Base-by-base conservation (phyloP, 2,329 filamentous ascomycete species). In the Phialocephala subalpina region DNA sequence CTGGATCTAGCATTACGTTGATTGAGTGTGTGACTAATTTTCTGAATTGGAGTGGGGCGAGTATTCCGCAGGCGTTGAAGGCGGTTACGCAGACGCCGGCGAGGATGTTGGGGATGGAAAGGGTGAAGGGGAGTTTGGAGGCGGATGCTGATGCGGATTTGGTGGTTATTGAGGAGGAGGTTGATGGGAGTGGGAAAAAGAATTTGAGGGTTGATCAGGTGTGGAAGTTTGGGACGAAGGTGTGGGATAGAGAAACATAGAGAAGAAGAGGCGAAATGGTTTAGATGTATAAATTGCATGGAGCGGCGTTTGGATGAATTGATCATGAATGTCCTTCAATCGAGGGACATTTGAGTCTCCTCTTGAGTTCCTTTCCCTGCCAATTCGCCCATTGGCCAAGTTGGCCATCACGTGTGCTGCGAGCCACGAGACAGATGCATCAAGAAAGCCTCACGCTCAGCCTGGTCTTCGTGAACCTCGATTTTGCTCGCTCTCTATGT, bases 11-110 rank as follows among this genome's bases (percentile, higher is more conserved):
- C 49, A 88, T 90, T 60, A 90, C 90, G 7, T 82, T 97, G n/a
- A 85, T 94, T 47, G 91, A 95, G 72, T 96, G 93, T 73, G 88
- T 94, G 62, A 91, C 89, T 75, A 96, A 96, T 78, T 94, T 96
- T 77, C 82, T 93, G 71, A 85, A 85, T 65, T 95, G 90, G 90
- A 90, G 90, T 1, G 90, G 90, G 16, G 85, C 87, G 5, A 84
- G 83, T 40, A 84, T 94, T 40, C 87, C 91, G 0, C 85, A 90
- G 74, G 92, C 90, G 1, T 79, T 96, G 55, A 86, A 85, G 69
- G 86, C 91, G 9, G 92, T 94, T 35, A 96, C 93, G 0, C 82
- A 86, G 38, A 94, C 92, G 0, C 93, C 93, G 0, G 92, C 93
- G 1, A 85, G 83, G 57, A 93, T 96, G 91, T 80, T 96, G 20